Evolutionary conservation across 2,329 filamentous ascomycete genomes (phyloP), one percentile per base, ranked within the genome.

Genomic region (Ophiostoma piceae): DNA sequence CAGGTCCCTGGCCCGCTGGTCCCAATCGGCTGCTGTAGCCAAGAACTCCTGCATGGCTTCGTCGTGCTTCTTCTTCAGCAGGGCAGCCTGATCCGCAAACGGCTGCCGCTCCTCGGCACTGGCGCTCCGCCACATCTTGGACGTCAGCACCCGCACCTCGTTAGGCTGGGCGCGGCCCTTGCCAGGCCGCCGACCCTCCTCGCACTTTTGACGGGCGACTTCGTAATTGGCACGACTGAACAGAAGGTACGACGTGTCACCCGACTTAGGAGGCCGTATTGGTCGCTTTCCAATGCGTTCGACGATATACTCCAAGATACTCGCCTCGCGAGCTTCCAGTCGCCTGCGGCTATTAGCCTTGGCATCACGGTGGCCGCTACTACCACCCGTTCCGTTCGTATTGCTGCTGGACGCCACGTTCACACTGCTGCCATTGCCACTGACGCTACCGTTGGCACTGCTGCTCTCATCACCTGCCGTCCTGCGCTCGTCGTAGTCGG

Each of bases 91-190:
- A 37, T 92, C 89, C 67, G 94, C 85, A 76, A 91, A 98, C 0
- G 93, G 94, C 76, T 85, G 84, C 76, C 90, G 92, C 74, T 88
- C 85, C 64, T 91, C 90, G 6, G 87, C 83, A 1, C 84, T 80
- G 0, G 91, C 88, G 67, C 91, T 90, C 74, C 90, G 92, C 95
- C 95, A 99, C 89, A 95, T 94, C 76, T 90, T 90, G 37, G 94
- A 94, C 11, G 95, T 87, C 77, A 93, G 92, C 67, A 89, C 87
- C 43, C 95, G 91, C 70, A 98, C 91, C 76, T 96, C 92, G 75
- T 92, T 96, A 7, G 90, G 88, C 62, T 86, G 84, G 0, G 88
- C 82, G 74, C 90, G 89, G 12, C 87, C 86, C 68, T 88, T 89
- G 41, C 87, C 84, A 3, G 85, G 82, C 69, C 85, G 84, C 37